These are phyloP conservation scores for Funneliformis caledonium DNA, from an alignment of 371 early-diverging fungal genomes.

Conservation along the genomic window DNA sequence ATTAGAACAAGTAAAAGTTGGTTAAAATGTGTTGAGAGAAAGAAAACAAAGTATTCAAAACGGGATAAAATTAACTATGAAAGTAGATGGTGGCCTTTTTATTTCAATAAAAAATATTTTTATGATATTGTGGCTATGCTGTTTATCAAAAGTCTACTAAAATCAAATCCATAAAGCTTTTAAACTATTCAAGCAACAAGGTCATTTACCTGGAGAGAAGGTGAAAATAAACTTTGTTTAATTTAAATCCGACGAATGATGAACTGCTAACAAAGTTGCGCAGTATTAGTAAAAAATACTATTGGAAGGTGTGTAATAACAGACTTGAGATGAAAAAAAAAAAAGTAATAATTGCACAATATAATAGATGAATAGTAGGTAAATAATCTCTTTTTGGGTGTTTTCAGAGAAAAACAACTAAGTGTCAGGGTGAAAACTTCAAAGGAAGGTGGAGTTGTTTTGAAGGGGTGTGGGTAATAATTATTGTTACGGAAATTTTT, in stretches of 20 bases:
- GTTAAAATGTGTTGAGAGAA: not conserved
- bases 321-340: conserved; percentile 12
- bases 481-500: conserved; percentile 30
- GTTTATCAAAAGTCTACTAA: not conserved
- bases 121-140: not conserved
- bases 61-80: no score
- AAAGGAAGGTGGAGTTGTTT: conserved; percentile 30
- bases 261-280: conserved; percentile 9
- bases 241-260: conserved; percentile 1
- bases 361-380: no score
- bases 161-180: not conserved
- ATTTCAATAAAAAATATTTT: not conserved
- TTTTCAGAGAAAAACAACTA: not conserved
- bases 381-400: not conserved
- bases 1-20: not conserved
- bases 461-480: conserved; percentile 28
- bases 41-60: not conserved
- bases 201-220: not conserved
- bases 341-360: not conserved
- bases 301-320: conserved; percentile 1
- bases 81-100: not conserved
- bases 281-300: not conserved
- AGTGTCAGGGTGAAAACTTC: conserved; percentile 19
- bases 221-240: not conserved
- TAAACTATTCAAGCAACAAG: not conserved